Conservation (phyloP, 2,329 filamentous ascomycete genomes). For the Aspergillus clavatus region DNA sequence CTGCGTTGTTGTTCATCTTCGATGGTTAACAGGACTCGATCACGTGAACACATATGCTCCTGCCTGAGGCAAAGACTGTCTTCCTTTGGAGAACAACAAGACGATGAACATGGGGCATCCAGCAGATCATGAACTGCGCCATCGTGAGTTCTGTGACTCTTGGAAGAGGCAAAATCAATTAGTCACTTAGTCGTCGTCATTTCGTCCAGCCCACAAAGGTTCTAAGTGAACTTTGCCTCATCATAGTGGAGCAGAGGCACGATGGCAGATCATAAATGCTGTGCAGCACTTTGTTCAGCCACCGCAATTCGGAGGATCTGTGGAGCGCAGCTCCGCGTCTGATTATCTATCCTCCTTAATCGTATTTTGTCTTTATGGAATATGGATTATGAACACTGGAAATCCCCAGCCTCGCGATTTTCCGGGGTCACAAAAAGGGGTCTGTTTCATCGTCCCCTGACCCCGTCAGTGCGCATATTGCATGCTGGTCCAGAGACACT, state of each 20-base stretch:
- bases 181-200: too few relatives aligned
- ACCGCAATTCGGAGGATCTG: slow-evolving; percentile 27
- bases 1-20: too few relatives aligned
- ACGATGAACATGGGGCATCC: too few relatives aligned
- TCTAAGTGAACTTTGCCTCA: not conserved
- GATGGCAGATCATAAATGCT: too few relatives aligned
- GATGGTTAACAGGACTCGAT: too few relatives aligned
- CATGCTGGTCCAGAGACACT: not conserved
- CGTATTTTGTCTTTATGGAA: slow-evolving; percentile 9
- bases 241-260: too few relatives aligned
- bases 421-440: not conserved
- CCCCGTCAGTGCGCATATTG: not conserved
- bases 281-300: slow-evolving; percentile 24
- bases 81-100: too few relatives aligned
- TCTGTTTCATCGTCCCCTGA: not conserved
- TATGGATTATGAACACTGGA: not conserved
- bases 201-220: not conserved
- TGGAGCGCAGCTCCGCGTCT: not conserved
- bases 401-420: not conserved
- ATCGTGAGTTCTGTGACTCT: too few relatives aligned
- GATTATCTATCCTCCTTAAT: slow-evolving; percentile 19
- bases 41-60: too few relatives aligned
- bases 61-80: too few relatives aligned
- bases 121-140: too few relatives aligned
- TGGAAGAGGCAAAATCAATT: not conserved